Percentiles rank a stretch among this genome's conserved stretches.
Conservation (phyloP, 306 rosid species). For the Corylus americana region DNA sequence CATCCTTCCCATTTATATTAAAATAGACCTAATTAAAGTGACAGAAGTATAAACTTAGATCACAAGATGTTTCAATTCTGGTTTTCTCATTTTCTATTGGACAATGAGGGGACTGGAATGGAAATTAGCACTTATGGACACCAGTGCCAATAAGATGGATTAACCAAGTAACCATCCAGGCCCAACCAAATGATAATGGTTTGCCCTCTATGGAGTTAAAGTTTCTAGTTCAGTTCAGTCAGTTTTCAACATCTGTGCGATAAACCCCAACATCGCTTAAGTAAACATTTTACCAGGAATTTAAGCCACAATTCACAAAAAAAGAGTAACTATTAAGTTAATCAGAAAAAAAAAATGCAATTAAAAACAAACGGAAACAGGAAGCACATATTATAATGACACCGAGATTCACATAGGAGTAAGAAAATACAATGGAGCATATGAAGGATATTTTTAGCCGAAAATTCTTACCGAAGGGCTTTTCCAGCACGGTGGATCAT, state of each 20-base stretch:
- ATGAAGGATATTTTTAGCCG: not conserved
- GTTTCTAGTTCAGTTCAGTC: not conserved
- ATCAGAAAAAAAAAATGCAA: not conserved
- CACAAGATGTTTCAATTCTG: not conserved
- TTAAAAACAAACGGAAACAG: not conserved
- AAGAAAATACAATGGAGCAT: not conserved
- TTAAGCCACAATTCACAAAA: not conserved
- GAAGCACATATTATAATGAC: not conserved
- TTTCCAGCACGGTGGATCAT: slow-evolving; percentile 96
- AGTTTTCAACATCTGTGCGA: not conserved
- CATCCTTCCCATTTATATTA: not conserved
- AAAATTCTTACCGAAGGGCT: slow-evolving; percentile 62
- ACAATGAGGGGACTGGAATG: not conserved
- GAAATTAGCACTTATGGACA: not conserved
- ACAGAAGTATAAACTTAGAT: slow-evolving; percentile 17
- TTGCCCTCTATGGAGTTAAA: not conserved
- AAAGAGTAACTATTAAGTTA: not conserved
- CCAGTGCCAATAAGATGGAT: slow-evolving; percentile 15
- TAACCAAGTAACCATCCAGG: slow-evolving; percentile 17
- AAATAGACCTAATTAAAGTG: not conserved
- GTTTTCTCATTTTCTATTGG: not conserved
- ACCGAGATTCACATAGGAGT: not conserved
- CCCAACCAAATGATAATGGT: slow-evolving; percentile 9
- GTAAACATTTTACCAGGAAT: not conserved
- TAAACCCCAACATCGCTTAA: not conserved